phyloP scores from a whole-genome alignment of 129 eudicot species.

The Flaveria ramosissima region DNA sequence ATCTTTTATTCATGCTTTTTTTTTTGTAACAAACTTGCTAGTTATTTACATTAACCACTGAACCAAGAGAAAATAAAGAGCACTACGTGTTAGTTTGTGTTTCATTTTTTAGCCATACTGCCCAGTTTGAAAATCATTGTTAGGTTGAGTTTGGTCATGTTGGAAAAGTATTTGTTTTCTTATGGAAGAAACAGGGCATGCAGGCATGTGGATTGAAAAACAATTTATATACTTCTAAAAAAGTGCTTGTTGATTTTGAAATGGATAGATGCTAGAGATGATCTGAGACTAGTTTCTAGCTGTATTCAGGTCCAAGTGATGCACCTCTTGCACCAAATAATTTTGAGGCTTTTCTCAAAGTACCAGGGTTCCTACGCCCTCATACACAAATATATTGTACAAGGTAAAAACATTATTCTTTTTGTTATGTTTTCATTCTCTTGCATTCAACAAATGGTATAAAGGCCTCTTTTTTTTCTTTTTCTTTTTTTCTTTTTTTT shows the following conservation, averaged over 20 bases:
- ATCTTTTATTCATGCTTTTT: not conserved
- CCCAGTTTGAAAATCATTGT: not conserved
- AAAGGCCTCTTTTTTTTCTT: not conserved
- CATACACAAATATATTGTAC: slow-evolving; percentile 97
- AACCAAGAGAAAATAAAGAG: slow-evolving; percentile 4
- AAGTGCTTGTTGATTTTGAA: slow-evolving; percentile 10
- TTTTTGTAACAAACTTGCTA: not conserved
- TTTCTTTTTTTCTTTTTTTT: not conserved
- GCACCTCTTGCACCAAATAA: slow-evolving; percentile 86
- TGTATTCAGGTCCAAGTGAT: slow-evolving; percentile 88
- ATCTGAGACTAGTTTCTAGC: slow-evolving; percentile 39
- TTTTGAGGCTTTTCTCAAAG: slow-evolving; percentile 89
- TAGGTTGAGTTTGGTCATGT: not conserved
- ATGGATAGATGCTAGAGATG: slow-evolving; percentile 25
- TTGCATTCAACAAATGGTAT: not conserved
- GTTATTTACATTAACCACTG: not conserved
- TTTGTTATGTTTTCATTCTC: not conserved
- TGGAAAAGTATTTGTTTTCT: not conserved
- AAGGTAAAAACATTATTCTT: slow-evolving; percentile 49
- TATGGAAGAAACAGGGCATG: not conserved
- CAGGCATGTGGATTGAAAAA: not conserved
- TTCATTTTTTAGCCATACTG: not conserved
- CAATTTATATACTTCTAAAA: not conserved
- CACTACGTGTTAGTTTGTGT: not conserved
- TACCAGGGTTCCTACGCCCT: slow-evolving; percentile 93